phyloP scores from a whole-genome alignment of 1,284 basidiomycete species.

The Ganoderma boninense region DNA sequence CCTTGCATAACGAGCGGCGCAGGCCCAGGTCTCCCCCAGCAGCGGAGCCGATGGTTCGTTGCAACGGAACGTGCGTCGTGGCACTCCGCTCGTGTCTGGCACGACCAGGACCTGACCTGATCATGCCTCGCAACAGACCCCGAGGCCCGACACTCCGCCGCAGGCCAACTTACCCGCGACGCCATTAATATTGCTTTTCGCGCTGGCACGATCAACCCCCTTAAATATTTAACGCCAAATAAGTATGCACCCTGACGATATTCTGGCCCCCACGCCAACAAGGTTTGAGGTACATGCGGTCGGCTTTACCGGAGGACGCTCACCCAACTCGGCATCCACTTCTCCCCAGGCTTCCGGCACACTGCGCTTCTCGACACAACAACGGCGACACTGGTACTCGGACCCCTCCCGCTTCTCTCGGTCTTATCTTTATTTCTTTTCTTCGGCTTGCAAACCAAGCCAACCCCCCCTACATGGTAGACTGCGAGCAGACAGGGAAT shows the following conservation, averaged over 20 bases:
- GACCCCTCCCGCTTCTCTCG: background rate
- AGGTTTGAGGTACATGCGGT: background rate
- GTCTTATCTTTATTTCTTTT: background rate
- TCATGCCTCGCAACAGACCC: background rate
- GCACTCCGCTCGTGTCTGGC: background rate
- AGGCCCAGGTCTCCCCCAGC: background rate
- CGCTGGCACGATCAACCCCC: background rate
- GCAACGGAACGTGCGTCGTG: background rate
- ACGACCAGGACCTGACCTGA: background rate
- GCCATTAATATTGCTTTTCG: background rate
- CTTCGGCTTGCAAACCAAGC: background rate
- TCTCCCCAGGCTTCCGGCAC: background rate
- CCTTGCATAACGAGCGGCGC: background rate
- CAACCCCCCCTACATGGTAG: background rate
- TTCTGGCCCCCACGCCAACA: background rate
- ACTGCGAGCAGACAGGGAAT: background rate
- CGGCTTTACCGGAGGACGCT: background rate
- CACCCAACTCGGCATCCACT: background rate
- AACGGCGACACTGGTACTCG: background rate
- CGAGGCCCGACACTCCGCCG: background rate
- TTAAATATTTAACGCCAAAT: background rate
- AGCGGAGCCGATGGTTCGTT: constrained; percentile 1
- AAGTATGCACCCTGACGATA: background rate
- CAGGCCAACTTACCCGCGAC: background rate
- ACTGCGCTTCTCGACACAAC: background rate